These are phyloP conservation scores for Huiozyma sinensis DNA, from an alignment of 805 yeast genomes.

Conservation along the genomic window DNA sequence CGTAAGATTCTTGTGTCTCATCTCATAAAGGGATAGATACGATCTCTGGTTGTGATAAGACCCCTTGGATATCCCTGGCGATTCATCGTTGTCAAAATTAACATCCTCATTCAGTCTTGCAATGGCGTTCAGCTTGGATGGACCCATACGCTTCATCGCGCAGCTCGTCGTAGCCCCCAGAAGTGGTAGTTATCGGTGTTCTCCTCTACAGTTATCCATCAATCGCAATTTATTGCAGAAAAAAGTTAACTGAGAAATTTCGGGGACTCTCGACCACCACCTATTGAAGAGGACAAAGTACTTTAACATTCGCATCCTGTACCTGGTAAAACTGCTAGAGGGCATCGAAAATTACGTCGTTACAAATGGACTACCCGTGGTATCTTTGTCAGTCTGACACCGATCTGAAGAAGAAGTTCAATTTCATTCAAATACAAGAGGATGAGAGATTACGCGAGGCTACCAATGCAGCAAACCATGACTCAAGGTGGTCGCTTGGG, in stretches of 20 bases:
- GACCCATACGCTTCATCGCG: too few relatives aligned
- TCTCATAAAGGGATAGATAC: slow-evolving; percentile 6
- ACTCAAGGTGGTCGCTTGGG: slow-evolving; percentile 25
- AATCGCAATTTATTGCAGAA: too few relatives aligned
- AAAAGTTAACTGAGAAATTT: too few relatives aligned
- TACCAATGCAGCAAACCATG: slow-evolving; percentile 14
- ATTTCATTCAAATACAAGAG: slow-evolving; percentile 28
- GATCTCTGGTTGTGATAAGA: slow-evolving; percentile 16
- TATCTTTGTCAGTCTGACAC: slow-evolving; percentile 20
- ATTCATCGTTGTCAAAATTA: too few relatives aligned
- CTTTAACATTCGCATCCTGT: not conserved
- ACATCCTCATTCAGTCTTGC: too few relatives aligned
- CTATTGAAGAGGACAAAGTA: too few relatives aligned
- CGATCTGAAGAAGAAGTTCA: slow-evolving; percentile 23
- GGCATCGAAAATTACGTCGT: not conserved
- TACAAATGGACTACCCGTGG: slow-evolving; percentile 10
- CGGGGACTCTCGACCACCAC: too few relatives aligned
- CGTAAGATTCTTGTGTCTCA: too few relatives aligned
- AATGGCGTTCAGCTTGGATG: too few relatives aligned
- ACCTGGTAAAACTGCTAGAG: not conserved
- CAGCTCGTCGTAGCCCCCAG: too few relatives aligned
- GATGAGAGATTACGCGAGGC: slow-evolving; percentile 32
- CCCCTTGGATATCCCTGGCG: slow-evolving; percentile 13
- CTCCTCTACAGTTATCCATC: too few relatives aligned
- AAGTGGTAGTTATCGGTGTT: too few relatives aligned